Evolutionary conservation across 257 asterid species (phyloP), one percentile per base, ranked within the genome.

Genomic region (Galeopsis tetrahit): DNA sequence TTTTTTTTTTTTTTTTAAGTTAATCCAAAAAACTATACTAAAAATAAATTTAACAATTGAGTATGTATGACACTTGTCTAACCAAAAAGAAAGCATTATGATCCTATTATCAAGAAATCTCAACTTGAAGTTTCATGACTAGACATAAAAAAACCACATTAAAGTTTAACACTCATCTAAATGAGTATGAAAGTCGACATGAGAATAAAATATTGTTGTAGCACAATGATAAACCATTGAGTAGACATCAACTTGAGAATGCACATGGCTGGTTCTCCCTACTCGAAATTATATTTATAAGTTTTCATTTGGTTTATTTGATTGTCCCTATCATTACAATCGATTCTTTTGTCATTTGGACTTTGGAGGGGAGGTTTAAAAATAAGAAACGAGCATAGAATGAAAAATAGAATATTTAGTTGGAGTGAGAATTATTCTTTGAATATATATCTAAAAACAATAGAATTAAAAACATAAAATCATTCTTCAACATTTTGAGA

Each of bases 201-300:
- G 11, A 5, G 34, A 6, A 53, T 17, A 55, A 55, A 55, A 55
- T 17, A 55, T 6, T 28, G 1, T 52, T 40, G 36, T 13, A 17
- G 34, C 34, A 58, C 38, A 44, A 31, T 43, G 42, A 65, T 44
- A 39, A 10, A 43, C 15, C 15, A 65, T 31, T 13, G 58, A 65
- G 70, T 44, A 65, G 58, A 65, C 58, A 65, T 48, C 10, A 44
- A 21, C 10, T 21, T 10, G 28, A 21, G 11, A 43, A 13, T 32
- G 70, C 70, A 66, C 59, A 46, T 66, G 70, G 70, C 58, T 66
- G 40, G 70, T 44, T 66, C 40, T 21, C n/a, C 38, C 13, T 43
- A 58, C n/a, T 42, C 70, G 44, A 65, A n/a, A 64, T 17, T 40
- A 17, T 0, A n/a, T 40, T 64, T 64, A 64, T 64, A 64, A 42